Evolutionary conservation across 2,329 filamentous ascomycete species (phyloP).

Genomic region (Botryosphaeria dothidea): DNA sequence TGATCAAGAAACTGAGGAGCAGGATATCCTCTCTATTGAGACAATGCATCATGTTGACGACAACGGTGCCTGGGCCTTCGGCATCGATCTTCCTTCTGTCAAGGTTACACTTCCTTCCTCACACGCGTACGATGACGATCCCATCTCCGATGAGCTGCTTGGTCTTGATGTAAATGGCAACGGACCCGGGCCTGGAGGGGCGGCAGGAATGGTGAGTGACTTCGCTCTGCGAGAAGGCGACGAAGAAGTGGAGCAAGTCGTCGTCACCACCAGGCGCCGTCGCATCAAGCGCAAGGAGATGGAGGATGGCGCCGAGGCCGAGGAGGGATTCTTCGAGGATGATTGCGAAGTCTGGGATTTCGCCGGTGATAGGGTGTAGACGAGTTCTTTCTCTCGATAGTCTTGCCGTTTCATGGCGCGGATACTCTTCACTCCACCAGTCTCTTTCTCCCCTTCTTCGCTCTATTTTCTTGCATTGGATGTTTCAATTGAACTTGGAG

Average conservation of each 20-base stretch:
- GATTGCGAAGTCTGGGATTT: constrained; percentile 91
- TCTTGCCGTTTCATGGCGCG: background rate
- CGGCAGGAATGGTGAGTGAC: constrained; percentile 38
- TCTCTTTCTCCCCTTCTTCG: background rate
- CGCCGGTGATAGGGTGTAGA: constrained; percentile 59
- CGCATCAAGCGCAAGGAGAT: constrained; percentile 50
- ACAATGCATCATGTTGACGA: constrained; percentile 34
- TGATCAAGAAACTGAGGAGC: constrained; percentile 30
- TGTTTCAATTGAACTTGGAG: background rate
- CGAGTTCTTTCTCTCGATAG: background rate
- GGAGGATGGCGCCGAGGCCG: constrained; percentile 56
- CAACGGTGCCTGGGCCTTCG: constrained; percentile 54
- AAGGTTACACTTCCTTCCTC: constrained; percentile 38
- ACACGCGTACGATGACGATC: constrained; percentile 34
- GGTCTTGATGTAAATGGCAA: constrained; percentile 30
- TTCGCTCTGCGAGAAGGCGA: constrained; percentile 55
- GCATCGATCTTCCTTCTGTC: constrained; percentile 31
- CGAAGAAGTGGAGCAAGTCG: constrained; percentile 71
- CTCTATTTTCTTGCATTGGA: constrained; percentile 1
- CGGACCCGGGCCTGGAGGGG: constrained; percentile 38
- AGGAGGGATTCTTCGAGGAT: constrained; percentile 81
- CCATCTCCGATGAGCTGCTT: constrained; percentile 46
- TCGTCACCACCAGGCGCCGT: constrained; percentile 76
- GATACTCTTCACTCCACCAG: background rate
- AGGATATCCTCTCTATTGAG: constrained; percentile 23